Conservation (phyloP, 2,329 filamentous ascomycete species). For the Xylaria sp. region DNA sequence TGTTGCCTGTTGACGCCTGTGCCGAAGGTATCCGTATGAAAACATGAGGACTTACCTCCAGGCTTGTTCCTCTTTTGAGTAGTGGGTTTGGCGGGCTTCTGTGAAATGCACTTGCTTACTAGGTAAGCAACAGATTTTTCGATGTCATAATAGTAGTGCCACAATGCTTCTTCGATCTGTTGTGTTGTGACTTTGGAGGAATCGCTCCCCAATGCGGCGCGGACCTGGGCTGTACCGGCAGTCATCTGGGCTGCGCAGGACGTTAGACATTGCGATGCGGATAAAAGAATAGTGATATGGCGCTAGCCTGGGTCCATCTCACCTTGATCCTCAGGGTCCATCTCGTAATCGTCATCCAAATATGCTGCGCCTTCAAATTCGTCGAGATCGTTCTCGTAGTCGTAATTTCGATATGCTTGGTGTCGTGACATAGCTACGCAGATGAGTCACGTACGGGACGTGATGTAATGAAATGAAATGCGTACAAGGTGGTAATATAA, state of each 20-base stretch:
- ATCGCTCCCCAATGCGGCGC: constrained; percentile 66
- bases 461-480: too few species aligned
- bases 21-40: constrained; percentile 22
- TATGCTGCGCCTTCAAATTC: constrained; percentile 54
- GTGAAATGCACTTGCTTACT: constrained; percentile 64
- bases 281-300: not conserved
- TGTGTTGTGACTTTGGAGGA: constrained; percentile 59
- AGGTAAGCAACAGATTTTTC: constrained; percentile 84
- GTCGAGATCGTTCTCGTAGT: constrained; percentile 58
- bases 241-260: constrained; percentile 54
- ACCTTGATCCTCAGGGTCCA: constrained; percentile 46
- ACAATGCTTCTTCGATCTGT: constrained; percentile 88
- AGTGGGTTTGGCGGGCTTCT: constrained; percentile 48
- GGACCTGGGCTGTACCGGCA: constrained; percentile 69
- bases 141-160: constrained; percentile 96
- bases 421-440: constrained; percentile 52
- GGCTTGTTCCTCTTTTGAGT: constrained; percentile 49
- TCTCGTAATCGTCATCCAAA: constrained; percentile 50
- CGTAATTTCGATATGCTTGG: constrained; percentile 53
- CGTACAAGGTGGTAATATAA: not conserved
- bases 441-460: not conserved
- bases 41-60: constrained; percentile 50
- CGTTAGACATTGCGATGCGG: constrained; percentile 15
- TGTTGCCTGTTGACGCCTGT: constrained; percentile 17
- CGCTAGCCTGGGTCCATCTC: not conserved